A percentile compares a stretch with the other conserved stretches of the same genome.
phyloP scores from a whole-genome alignment of 2,329 filamentous ascomycete species.

The Exophiala sideris region DNA sequence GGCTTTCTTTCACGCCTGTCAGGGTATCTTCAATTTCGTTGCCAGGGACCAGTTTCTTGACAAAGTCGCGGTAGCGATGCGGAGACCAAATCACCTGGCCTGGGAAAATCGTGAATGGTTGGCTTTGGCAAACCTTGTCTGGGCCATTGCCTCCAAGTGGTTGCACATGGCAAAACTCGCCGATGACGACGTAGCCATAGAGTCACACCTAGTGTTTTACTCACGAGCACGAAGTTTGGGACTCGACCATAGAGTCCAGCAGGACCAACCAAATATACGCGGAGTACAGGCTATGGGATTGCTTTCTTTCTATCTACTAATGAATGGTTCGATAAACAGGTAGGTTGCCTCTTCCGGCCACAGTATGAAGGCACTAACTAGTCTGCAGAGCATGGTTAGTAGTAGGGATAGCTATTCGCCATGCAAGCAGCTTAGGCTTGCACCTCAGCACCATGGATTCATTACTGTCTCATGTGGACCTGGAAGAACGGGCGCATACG shows the following conservation, averaged over 20 bases:
- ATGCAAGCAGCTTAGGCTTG: neutral
- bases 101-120: neutral
- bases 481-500: neutral
- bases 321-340: neutral
- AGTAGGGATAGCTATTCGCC: neutral
- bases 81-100: neutral
- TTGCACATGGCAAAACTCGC: neutral
- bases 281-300: neutral
- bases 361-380: neutral
- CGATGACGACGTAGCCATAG: neutral
- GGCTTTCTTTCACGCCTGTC: neutral
- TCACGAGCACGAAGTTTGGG: neutral
- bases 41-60: neutral
- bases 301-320: neutral
- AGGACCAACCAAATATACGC: neutral
- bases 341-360: neutral
- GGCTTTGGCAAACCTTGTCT: neutral
- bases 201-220: neutral
- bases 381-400: neutral
- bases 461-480: neutral
- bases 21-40: neutral
- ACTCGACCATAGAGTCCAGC: neutral
- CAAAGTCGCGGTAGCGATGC: neutral
- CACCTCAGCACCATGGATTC: neutral
- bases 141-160: neutral